Evolutionary conservation across 2,329 filamentous ascomycete genomes (phyloP), one percentile per base, ranked within the genome.

Genomic region (Achaetomium macrosporum): DNA sequence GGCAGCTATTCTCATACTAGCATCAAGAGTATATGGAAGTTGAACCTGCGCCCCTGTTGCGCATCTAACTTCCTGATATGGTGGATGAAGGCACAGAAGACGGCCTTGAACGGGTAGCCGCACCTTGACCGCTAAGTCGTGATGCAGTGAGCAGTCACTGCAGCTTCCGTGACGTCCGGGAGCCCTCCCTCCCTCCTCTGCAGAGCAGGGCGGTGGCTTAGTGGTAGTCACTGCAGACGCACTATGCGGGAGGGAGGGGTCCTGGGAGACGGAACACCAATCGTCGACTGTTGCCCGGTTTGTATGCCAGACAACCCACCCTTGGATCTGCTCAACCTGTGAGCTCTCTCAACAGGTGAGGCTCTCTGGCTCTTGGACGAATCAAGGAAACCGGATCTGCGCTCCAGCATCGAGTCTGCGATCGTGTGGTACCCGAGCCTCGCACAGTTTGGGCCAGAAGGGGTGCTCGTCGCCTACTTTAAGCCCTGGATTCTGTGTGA

Each of bases 231-330:
- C 17, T 19, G 13, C 15, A n/a, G 33, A 50, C 44, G 47, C 30
- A 45, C 41, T 33, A 46, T 52, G 54, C 54, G 11, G 20, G 19
- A 39, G 43, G 44, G 37, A 42, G 37, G 45, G 48, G 47, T 29
- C 53, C 7, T 51, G 46, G 48, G 36, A 47, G 40, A 44, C 17
- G 30, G 47, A 51, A 40, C 47, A 33, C 57, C 59, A 57, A 57
- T 59, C 49, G 44, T n/a, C n/a, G 47, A 54, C 43, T n/a, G 12
- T 49, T 47, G 59, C 59, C 60, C 57, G 51, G 56, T 49, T 59
- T 53, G 41, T 57, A 43, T 50, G 51, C 48, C 46, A 49, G 55
- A 48, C 48, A 30, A 20, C 19, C 39, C 15, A 36, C 47, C 47
- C 25, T 40, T 54, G 46, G 48, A 53, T 51, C 35, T 17, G 13